phyloP scores from a whole-genome alignment of 2,329 filamentous ascomycete genomes.

The Aspergillus aculeatus region DNA sequence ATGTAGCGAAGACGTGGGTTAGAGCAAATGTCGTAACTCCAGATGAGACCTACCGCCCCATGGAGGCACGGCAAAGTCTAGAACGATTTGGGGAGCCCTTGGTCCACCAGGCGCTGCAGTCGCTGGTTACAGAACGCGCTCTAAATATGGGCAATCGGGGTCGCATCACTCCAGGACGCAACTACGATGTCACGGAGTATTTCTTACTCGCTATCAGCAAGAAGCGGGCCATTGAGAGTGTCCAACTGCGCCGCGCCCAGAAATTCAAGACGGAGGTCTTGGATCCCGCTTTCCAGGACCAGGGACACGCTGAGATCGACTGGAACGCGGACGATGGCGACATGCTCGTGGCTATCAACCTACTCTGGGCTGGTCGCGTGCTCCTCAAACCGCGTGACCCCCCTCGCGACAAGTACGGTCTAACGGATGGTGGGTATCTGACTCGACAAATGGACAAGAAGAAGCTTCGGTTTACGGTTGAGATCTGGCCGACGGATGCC shows the following conservation, averaged over 20 bases:
- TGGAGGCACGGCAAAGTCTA: constrained; percentile 37
- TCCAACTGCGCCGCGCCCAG: constrained; percentile 41
- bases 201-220: constrained; percentile 43
- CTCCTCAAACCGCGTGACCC: constrained; percentile 38
- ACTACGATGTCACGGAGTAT: constrained; percentile 45
- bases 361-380: constrained; percentile 38
- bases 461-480: constrained; percentile 43
- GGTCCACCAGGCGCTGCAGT: constrained; percentile 41
- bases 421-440: constrained; percentile 48
- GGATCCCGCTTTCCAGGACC: constrained; percentile 37
- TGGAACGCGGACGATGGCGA: constrained; percentile 46
- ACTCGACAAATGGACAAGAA: constrained; percentile 48
- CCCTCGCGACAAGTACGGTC: constrained; percentile 46
- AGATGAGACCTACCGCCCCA: constrained; percentile 41
- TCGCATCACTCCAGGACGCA: constrained; percentile 42
- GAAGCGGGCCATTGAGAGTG: constrained; percentile 39
- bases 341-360: constrained; percentile 44
- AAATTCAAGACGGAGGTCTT: constrained; percentile 45
- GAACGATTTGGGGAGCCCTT: constrained; percentile 32
- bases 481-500: constrained; percentile 35
- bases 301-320: constrained; percentile 32
- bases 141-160: constrained; percentile 42
- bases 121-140: constrained; percentile 41
- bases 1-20: constrained; percentile 48
- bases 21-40: constrained; percentile 48